Conservation (phyloP, 1,139 yeast genomes). For the Debaryomyces udenii region DNA sequence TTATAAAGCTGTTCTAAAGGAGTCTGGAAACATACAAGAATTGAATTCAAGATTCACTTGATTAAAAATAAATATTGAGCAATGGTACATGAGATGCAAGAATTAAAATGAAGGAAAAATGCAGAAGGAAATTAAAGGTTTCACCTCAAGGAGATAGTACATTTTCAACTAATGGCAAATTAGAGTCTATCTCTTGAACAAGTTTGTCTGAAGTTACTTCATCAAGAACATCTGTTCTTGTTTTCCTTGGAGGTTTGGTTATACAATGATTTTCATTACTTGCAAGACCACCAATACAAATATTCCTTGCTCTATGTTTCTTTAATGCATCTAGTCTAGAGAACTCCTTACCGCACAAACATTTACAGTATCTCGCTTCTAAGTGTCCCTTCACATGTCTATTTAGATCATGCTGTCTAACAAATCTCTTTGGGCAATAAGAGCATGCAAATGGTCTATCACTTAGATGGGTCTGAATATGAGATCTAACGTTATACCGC, state of each 20-base stretch:
- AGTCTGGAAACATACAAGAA: no score
- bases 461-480: slow-evolving; percentile 93
- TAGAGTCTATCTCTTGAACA: slow-evolving; percentile 8
- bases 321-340: slow-evolving; percentile 86
- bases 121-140: not conserved
- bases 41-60: slow-evolving; percentile 6
- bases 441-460: slow-evolving; percentile 81
- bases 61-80: not conserved
- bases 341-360: slow-evolving; percentile 93
- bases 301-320: slow-evolving; percentile 77
- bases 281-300: slow-evolving; percentile 70
- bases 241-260: slow-evolving; percentile 32
- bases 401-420: slow-evolving; percentile 88
- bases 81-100: not conserved
- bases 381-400: slow-evolving; percentile 89
- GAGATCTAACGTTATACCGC: slow-evolving; percentile 93
- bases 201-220: slow-evolving; percentile 22
- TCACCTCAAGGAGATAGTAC: not conserved
- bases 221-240: slow-evolving; percentile 21
- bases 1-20: no score
- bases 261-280: slow-evolving; percentile 25
- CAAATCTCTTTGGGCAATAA: slow-evolving; percentile 71
- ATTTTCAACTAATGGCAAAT: not conserved
- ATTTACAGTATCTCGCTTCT: slow-evolving; percentile 66
- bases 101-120: not conserved